Percentiles rank a stretch among this genome's conserved stretches.
These are phyloP conservation scores for Linaria vulgaris DNA, from an alignment of 257 asterid species.

Conservation along the genomic window DNA sequence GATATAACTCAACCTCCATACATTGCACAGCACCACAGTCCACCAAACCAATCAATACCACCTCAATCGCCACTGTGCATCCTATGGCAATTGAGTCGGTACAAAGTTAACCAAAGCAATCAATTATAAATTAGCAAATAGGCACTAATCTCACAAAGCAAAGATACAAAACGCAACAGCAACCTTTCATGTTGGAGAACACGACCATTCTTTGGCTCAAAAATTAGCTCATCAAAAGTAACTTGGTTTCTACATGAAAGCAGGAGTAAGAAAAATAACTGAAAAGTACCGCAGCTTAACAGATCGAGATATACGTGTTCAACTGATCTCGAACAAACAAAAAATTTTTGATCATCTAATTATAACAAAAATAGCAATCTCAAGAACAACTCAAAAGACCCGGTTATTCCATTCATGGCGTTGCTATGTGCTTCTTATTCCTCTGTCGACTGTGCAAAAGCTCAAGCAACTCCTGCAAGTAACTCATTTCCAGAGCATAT, in stretches of 20 bases:
- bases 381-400: not conserved
- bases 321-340: not conserved
- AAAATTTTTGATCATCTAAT: not conserved
- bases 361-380: not conserved
- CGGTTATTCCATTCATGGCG: not conserved
- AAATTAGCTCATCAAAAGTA: not conserved
- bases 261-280: not conserved
- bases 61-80: too few relatives aligned
- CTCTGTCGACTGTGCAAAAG: not conserved
- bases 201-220: slow-evolving; percentile 12
- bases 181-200: too few relatives aligned
- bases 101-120: too few relatives aligned
- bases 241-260: not conserved
- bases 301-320: slow-evolving; percentile 1
- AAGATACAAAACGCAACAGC: too few relatives aligned
- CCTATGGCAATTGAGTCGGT: too few relatives aligned
- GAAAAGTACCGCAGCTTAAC: slow-evolving; percentile 5
- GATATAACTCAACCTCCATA: too few relatives aligned
- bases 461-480: not conserved
- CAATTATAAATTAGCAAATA: too few relatives aligned
- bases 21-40: too few relatives aligned
- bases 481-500: not conserved
- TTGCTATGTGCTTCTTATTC: not conserved
- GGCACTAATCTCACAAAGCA: too few relatives aligned
- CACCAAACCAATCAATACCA: too few relatives aligned